Evolutionary conservation across 352 stramenopile species (phyloP).

Genomic region (Elongisporangium prolatum): DNA sequence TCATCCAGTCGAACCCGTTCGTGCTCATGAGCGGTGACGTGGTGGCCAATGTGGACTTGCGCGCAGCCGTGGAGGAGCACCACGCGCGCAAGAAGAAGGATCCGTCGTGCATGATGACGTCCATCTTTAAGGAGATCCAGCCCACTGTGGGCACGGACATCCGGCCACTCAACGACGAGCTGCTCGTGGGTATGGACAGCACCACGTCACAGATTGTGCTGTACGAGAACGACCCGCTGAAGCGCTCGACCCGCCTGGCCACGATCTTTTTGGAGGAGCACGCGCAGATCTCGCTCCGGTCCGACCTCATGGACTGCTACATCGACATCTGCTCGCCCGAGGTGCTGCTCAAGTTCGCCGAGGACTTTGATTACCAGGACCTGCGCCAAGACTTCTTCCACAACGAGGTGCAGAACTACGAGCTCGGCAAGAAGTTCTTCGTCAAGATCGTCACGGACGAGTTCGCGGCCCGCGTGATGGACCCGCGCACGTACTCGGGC

Average conservation of each 20-base stretch:
- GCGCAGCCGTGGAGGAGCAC: constrained; percentile 65
- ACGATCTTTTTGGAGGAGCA: constrained; percentile 83
- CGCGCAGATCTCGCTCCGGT: constrained; percentile 85
- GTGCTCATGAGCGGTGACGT: constrained; percentile 96
- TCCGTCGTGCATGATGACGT: constrained; percentile 93
- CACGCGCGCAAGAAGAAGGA: constrained; percentile 87
- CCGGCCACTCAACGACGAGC: constrained; percentile 71
- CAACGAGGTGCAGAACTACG: constrained; percentile 97
- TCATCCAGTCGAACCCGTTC: constrained; percentile 97
- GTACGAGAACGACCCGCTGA: constrained; percentile 67
- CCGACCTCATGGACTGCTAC: constrained; percentile 96
- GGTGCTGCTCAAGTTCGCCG: constrained; percentile 95
- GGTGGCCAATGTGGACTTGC: constrained; percentile 95
- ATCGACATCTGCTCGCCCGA: constrained; percentile 98
- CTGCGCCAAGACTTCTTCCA: constrained; percentile 93
- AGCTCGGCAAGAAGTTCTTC: constrained; percentile 97
- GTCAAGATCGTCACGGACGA: constrained; percentile 89
- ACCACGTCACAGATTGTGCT: constrained; percentile 80
- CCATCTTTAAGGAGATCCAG: constrained; percentile 90
- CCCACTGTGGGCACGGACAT: constrained; percentile 50
- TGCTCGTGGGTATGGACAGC: constrained; percentile 77
- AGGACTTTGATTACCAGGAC: constrained; percentile 99
- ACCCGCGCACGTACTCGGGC: constrained; percentile 91
- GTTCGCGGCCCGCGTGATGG: constrained; percentile 93
- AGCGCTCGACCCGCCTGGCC: constrained; percentile 41